These are phyloP conservation scores for Hemisphaericaspora nanyangensis DNA, from an alignment of 805 yeast species.

Conservation along the genomic window DNA sequence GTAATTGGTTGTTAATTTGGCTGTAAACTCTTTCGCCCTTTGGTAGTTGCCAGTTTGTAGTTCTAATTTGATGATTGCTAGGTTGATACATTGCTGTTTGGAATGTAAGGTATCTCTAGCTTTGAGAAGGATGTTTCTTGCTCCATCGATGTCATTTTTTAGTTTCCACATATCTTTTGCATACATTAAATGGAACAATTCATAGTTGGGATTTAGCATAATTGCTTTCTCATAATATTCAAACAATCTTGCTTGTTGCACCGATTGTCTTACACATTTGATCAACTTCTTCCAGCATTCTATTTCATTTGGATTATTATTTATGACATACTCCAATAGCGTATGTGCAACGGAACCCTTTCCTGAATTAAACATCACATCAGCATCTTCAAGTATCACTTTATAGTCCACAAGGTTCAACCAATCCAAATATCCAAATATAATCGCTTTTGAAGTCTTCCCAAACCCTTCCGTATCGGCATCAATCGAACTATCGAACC, in stretches of 20 bases:
- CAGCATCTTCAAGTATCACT: conserved; percentile 29
- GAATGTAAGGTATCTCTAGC: conserved; percentile 45
- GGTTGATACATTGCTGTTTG: conserved; percentile 51
- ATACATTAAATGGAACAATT: conserved; percentile 59
- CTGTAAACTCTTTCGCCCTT: conserved; percentile 32
- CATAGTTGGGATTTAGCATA: conserved; percentile 43
- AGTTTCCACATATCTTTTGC: conserved; percentile 65
- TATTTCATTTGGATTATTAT: conserved; percentile 43
- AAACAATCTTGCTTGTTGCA: conserved; percentile 14
- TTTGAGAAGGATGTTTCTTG: conserved; percentile 49
- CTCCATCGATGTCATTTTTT: conserved; percentile 44
- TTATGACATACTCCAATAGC: conserved; percentile 44
- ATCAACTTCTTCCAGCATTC: conserved; percentile 50
- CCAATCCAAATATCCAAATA: conserved; percentile 37
- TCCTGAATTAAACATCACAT: conserved; percentile 17
- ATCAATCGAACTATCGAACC: conserved; percentile 54
- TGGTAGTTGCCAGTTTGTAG: conserved; percentile 37
- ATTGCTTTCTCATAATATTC: conserved; percentile 53
- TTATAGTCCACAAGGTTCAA: not conserved
- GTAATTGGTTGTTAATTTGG: conserved; percentile 14
- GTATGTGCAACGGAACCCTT: conserved; percentile 40
- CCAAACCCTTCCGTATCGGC: conserved; percentile 47
- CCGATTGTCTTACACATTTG: conserved; percentile 19
- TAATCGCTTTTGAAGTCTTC: conserved; percentile 52
- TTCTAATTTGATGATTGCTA: conserved; percentile 70